A percentile compares a stretch with the other conserved stretches of the same genome.
Evolutionary conservation across 2,329 filamentous ascomycete species (phyloP).

Genomic region (Clarireedia sp.): DNA sequence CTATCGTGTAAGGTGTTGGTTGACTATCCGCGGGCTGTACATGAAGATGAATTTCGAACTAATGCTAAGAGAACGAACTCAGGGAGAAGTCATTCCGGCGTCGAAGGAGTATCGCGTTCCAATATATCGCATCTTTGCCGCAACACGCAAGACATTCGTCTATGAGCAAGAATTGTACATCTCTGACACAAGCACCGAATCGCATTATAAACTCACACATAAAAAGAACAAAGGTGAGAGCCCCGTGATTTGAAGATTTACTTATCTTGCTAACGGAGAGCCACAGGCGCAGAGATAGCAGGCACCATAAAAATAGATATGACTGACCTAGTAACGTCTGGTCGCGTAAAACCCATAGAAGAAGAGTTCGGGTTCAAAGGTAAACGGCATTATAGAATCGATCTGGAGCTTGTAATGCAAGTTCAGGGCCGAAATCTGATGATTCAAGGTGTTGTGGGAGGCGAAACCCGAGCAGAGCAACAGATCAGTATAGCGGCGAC

Average conservation of each 20-base stretch:
- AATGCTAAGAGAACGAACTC: background rate
- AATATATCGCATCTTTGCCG: background rate
- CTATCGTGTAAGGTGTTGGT: background rate
- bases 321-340: background rate
- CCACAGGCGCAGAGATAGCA: background rate
- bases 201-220: background rate
- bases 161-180: background rate
- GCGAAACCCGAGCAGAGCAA: background rate
- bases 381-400: background rate
- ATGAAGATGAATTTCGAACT: too few species aligned
- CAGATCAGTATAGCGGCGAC: background rate
- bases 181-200: conserved; percentile 1
- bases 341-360: background rate
- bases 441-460: background rate
- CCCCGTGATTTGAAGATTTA: background rate
- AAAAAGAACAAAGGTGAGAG: background rate
- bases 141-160: background rate
- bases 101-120: background rate
- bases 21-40: too few species aligned
- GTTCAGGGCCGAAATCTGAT: background rate
- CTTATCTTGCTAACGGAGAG: background rate
- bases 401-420: background rate
- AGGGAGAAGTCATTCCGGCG: background rate
- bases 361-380: background rate
- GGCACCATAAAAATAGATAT: background rate